These are phyloP conservation scores for Meyerozyma carpophila DNA, from an alignment of 1,139 yeast species.

Conservation along the genomic window DNA sequence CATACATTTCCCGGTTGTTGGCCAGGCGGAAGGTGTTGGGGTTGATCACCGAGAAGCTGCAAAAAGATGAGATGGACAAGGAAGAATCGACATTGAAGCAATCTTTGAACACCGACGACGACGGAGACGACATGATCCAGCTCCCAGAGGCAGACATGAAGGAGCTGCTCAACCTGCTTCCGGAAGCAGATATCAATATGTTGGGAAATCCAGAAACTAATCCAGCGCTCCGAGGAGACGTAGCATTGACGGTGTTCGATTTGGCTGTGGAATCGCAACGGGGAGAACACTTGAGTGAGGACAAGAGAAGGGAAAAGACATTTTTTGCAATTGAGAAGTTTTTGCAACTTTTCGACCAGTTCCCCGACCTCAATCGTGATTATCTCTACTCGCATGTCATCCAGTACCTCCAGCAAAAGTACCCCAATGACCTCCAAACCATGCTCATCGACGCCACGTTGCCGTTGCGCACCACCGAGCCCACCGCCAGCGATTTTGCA, in stretches of 20 bases:
- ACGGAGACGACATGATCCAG: slow-evolving; percentile 9
- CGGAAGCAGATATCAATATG: slow-evolving; percentile 84
- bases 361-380: slow-evolving; percentile 62
- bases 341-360: slow-evolving; percentile 57
- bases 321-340: slow-evolving; percentile 43
- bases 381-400: slow-evolving; percentile 64
- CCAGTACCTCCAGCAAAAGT: slow-evolving; percentile 39
- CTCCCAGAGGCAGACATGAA: slow-evolving; percentile 40
- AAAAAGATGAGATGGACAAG: slow-evolving; percentile 44
- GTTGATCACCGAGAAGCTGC: slow-evolving; percentile 67
- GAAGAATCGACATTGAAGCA: slow-evolving; percentile 28
- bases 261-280: slow-evolving; percentile 45
- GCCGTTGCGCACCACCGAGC: slow-evolving; percentile 53
- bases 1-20: slow-evolving; percentile 76
- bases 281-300: slow-evolving; percentile 9
- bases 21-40: slow-evolving; percentile 83
- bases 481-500: slow-evolving; percentile 42
- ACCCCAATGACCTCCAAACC: slow-evolving; percentile 35
- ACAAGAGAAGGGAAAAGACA: slow-evolving; percentile 18
- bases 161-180: slow-evolving; percentile 63
- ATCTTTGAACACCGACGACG: slow-evolving; percentile 18
- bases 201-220: slow-evolving; percentile 81
- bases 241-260: slow-evolving; percentile 79
- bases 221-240: slow-evolving; percentile 88
- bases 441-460: slow-evolving; percentile 56